phyloP scores from a whole-genome alignment of 164 flowering plant genomes.

The Cinnamomum micranthum region DNA sequence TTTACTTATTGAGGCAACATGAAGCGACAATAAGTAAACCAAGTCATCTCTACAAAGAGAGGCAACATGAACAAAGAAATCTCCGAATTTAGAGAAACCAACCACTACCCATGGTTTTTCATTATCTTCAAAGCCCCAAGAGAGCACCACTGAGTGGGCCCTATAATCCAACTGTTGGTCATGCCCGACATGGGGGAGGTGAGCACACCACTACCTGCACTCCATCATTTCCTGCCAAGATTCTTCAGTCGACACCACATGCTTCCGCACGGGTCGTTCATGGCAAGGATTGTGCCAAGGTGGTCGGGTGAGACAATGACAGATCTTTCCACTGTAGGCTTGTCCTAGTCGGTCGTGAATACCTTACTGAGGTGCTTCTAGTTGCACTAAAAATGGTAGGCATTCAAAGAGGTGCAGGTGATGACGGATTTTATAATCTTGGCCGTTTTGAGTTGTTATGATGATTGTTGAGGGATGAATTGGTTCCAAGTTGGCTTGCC shows the following conservation, averaged over 20 bases:
- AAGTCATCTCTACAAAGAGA: no score
- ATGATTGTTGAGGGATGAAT: conserved; percentile 65
- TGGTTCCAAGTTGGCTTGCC: conserved; percentile 64
- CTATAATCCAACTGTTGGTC: conserved; percentile 40
- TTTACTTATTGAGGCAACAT: no score
- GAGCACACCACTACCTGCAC: conserved; percentile 86
- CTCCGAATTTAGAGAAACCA: no score
- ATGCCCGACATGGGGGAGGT: conserved; percentile 31
- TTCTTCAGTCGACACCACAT: conserved; percentile 46
- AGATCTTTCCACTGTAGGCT: conserved; percentile 80
- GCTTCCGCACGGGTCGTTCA: conserved; percentile 66
- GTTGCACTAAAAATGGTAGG: conserved; percentile 44
- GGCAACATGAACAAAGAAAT: no score
- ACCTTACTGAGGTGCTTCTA: conserved; percentile 64
- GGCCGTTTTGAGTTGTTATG: conserved; percentile 54
- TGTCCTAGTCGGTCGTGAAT: conserved; percentile 68
- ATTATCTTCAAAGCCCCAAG: conserved; percentile 53
- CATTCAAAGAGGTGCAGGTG: conserved; percentile 21
- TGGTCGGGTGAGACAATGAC: conserved; percentile 66
- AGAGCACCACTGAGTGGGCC: conserved; percentile 80
- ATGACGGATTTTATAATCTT: conserved; percentile 29
- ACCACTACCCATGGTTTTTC: no score
- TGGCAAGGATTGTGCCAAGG: conserved; percentile 77
- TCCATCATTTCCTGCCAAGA: conserved; percentile 67
- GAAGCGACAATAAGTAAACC: no score